Evolutionary conservation across 495 filamentous ascomycete species (phyloP).

Genomic region (Aspergillus avenaceus): DNA sequence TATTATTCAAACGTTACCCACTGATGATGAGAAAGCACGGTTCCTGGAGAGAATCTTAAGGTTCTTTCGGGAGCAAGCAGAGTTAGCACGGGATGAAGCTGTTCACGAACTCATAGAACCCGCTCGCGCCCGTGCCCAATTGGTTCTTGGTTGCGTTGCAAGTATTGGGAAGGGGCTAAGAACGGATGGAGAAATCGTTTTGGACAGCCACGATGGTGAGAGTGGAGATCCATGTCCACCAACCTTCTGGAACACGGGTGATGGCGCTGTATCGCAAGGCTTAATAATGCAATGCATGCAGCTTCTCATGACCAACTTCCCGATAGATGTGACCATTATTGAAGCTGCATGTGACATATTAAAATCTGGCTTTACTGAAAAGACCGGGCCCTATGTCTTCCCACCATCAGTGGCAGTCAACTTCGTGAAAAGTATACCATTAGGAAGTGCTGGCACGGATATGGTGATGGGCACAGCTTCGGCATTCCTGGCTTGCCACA

Average conservation of each 20-base stretch:
- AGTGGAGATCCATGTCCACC: slow-evolving; percentile 33
- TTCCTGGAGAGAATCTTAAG: slow-evolving; percentile 61
- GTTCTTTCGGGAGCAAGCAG: slow-evolving; percentile 49
- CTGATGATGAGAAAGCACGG: slow-evolving; percentile 56
- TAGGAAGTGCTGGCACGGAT: slow-evolving; percentile 64
- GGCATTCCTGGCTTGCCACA: slow-evolving; percentile 59
- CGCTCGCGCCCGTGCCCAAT: slow-evolving; percentile 52
- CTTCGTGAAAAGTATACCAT: slow-evolving; percentile 61
- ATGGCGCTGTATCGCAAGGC: slow-evolving; percentile 51
- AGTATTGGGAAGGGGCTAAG: slow-evolving; percentile 80
- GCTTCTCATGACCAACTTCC: slow-evolving; percentile 49
- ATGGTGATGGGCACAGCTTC: slow-evolving; percentile 74
- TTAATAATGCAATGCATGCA: slow-evolving; percentile 53
- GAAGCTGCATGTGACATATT: slow-evolving; percentile 74
- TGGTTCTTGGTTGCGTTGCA: slow-evolving; percentile 67
- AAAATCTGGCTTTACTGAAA: slow-evolving; percentile 76
- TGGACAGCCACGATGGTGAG: slow-evolving; percentile 56
- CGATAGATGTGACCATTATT: slow-evolving; percentile 62
- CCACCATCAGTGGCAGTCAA: slow-evolving; percentile 63
- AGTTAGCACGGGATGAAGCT: slow-evolving; percentile 32
- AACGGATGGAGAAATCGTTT: slow-evolving; percentile 60
- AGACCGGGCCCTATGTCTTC: slow-evolving; percentile 72
- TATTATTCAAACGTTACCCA: slow-evolving; percentile 73
- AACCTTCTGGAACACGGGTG: slow-evolving; percentile 57
- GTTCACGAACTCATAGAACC: slow-evolving; percentile 34